A percentile compares a stretch with the other conserved stretches of the same genome.
These are phyloP conservation scores for Taphrina populina DNA, from an alignment of 1,139 yeast genomes.

Conservation along the genomic window DNA sequence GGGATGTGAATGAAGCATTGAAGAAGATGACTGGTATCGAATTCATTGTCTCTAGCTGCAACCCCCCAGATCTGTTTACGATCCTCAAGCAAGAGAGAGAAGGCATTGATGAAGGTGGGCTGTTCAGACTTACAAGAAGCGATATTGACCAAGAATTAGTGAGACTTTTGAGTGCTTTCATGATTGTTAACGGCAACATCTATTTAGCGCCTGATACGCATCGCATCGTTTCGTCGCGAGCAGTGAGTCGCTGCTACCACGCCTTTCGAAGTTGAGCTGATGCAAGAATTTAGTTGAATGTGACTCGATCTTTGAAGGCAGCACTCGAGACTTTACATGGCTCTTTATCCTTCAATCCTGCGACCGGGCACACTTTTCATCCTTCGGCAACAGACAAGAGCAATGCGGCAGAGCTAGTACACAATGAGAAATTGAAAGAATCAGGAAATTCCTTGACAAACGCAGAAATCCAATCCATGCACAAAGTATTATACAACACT, in stretches of 20 bases:
- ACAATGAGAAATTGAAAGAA: background rate
- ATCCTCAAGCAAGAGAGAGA: constrained; percentile 74
- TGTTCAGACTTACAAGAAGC: too few relatives aligned
- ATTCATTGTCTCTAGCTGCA: constrained; percentile 67
- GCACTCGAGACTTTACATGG: constrained; percentile 2
- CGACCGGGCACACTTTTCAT: background rate
- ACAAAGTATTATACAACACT: constrained; percentile 13
- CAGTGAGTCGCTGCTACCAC: constrained; percentile 41
- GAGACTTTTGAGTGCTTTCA: constrained; percentile 67
- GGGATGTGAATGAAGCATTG: constrained; percentile 55
- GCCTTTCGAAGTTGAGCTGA: too few relatives aligned
- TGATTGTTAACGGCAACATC: constrained; percentile 85
- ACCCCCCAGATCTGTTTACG: constrained; percentile 93
- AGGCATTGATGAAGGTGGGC: constrained; percentile 50
- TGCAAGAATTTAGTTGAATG: constrained; percentile 4
- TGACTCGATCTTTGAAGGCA: constrained; percentile 3
- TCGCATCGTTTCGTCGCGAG: constrained; percentile 57
- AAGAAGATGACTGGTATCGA: constrained; percentile 82
- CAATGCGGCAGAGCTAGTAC: background rate
- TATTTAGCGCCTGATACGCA: constrained; percentile 80
- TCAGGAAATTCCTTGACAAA: background rate
- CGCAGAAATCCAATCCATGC: constrained; percentile 16
- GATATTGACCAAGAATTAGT: too few relatives aligned
- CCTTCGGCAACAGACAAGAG: background rate
- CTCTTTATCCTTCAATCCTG: constrained; percentile 7